Evolutionary conservation across 108 stramenopile genomes (phyloP).

Genomic region (Nitzschia sp.): DNA sequence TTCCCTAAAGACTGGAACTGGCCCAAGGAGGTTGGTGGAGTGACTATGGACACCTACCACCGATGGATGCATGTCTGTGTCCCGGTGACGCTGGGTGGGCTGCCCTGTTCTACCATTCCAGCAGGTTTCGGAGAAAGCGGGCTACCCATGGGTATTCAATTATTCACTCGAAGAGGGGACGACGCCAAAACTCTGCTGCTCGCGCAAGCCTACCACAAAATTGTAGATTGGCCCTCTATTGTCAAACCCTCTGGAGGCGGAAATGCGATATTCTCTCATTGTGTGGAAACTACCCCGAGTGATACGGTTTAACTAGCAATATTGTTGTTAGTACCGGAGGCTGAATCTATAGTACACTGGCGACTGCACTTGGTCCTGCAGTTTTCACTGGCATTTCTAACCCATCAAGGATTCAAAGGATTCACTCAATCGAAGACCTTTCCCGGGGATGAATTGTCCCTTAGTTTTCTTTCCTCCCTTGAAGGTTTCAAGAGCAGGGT

Average conservation of each 20-base stretch:
- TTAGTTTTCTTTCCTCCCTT: slow-evolving; percentile 34
- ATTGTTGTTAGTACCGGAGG: background rate
- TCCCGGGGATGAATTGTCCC: slow-evolving; percentile 43
- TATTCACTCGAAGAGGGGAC: slow-evolving; percentile 29
- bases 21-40: slow-evolving; percentile 33
- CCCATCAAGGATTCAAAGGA: slow-evolving; percentile 29
- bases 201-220: slow-evolving; percentile 4
- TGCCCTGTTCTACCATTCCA: slow-evolving; percentile 55
- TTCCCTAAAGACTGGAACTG: slow-evolving; percentile 46
- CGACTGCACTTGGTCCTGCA: background rate
- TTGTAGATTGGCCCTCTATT: background rate
- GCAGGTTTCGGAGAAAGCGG: slow-evolving; percentile 16
- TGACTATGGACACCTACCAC: slow-evolving; percentile 53
- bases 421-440: slow-evolving; percentile 39
- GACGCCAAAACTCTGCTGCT: slow-evolving; percentile 29
- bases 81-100: slow-evolving; percentile 45
- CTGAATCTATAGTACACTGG: background rate
- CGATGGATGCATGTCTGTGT: slow-evolving; percentile 63
- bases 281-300: background rate
- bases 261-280: background rate
- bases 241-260: background rate
- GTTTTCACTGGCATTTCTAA: background rate
- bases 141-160: slow-evolving; percentile 48
- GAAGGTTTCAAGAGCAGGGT: slow-evolving; percentile 47
- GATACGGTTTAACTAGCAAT: background rate